These are phyloP conservation scores for Lactarius evosmus DNA, from an alignment of 768 basidiomycete genomes.

Conservation along the genomic window DNA sequence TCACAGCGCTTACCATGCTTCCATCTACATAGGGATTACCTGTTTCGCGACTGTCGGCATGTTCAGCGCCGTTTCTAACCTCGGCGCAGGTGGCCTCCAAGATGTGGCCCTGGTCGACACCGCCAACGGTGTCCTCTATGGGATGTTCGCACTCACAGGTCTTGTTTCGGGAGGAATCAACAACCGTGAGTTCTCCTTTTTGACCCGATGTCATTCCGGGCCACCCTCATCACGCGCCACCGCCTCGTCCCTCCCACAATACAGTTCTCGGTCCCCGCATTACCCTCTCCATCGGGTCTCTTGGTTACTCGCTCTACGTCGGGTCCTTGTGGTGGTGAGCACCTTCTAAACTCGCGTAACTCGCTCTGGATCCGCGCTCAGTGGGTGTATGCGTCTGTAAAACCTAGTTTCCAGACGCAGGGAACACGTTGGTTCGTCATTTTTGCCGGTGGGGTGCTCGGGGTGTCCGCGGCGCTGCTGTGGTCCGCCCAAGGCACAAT, in stretches of 20 bases:
- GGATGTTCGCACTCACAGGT: conserved; percentile 42
- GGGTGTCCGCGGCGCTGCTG: conserved; percentile 48
- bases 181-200: conserved; percentile 31
- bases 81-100: conserved; percentile 41
- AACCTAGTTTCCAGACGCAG: conserved; percentile 39
- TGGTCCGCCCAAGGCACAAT: conserved; percentile 53
- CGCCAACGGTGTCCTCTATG: conserved; percentile 44
- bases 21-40: conserved; percentile 17
- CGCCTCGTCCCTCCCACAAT: not conserved
- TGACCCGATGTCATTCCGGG: conserved; percentile 6
- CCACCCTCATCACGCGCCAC: not conserved
- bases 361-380: not conserved
- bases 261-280: conserved; percentile 47
- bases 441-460: conserved; percentile 48
- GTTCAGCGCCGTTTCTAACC: conserved; percentile 40
- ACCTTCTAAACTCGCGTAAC: too few species aligned
- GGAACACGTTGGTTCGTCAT: conserved; percentile 46
- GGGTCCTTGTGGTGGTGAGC: conserved; percentile 45
- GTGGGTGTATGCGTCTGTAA: not conserved
- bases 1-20: not conserved
- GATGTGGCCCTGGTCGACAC: conserved; percentile 41
- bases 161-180: conserved; percentile 41
- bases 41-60: conserved; percentile 40
- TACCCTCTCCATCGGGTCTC: conserved; percentile 49
- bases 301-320: conserved; percentile 51